Evolutionary conservation across 2,329 filamentous ascomycete genomes (phyloP).

Genomic region (Ciborinia camelliae): DNA sequence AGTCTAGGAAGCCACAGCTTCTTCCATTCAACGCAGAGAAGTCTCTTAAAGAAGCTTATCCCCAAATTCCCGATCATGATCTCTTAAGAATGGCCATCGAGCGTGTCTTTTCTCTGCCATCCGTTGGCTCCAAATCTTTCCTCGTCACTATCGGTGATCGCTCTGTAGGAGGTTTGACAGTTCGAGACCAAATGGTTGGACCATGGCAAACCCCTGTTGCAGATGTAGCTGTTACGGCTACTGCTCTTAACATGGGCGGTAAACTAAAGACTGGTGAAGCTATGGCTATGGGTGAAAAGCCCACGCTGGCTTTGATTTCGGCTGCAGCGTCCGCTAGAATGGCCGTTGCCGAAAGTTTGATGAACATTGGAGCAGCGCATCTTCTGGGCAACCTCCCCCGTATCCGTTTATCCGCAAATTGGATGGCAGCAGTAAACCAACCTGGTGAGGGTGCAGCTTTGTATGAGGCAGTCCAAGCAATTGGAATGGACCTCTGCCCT

Average conservation of each 20-base stretch:
- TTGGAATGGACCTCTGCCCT: slow-evolving; percentile 89
- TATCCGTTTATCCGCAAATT: slow-evolving; percentile 91
- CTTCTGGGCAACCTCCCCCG: slow-evolving; percentile 57
- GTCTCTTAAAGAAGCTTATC: slow-evolving; percentile 58
- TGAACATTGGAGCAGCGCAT: slow-evolving; percentile 86
- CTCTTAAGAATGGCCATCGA: slow-evolving; percentile 65
- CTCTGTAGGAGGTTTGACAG: slow-evolving; percentile 83
- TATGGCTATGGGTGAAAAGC: slow-evolving; percentile 97
- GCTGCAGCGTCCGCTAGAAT: slow-evolving; percentile 88
- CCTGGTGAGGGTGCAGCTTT: slow-evolving; percentile 87
- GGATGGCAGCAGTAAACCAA: slow-evolving; percentile 97
- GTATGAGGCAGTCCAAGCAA: slow-evolving; percentile 90
- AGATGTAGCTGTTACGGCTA: slow-evolving; percentile 89
- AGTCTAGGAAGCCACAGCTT: slow-evolving; percentile 64
- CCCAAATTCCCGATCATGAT: slow-evolving; percentile 37
- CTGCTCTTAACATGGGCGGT: slow-evolving; percentile 63
- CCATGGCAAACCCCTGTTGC: slow-evolving; percentile 94
- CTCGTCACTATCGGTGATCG: slow-evolving; percentile 95
- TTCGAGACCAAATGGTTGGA: slow-evolving; percentile 92
- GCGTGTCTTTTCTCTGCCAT: slow-evolving; percentile 77
- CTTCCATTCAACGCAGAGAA: slow-evolving; percentile 66
- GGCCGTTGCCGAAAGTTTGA: slow-evolving; percentile 89
- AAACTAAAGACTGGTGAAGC: slow-evolving; percentile 81
- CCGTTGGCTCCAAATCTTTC: slow-evolving; percentile 96
- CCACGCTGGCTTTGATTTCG: slow-evolving; percentile 83